Evolutionary conservation across 2,329 filamentous ascomycete species (phyloP).

Genomic region (Nothopassalora personata): DNA sequence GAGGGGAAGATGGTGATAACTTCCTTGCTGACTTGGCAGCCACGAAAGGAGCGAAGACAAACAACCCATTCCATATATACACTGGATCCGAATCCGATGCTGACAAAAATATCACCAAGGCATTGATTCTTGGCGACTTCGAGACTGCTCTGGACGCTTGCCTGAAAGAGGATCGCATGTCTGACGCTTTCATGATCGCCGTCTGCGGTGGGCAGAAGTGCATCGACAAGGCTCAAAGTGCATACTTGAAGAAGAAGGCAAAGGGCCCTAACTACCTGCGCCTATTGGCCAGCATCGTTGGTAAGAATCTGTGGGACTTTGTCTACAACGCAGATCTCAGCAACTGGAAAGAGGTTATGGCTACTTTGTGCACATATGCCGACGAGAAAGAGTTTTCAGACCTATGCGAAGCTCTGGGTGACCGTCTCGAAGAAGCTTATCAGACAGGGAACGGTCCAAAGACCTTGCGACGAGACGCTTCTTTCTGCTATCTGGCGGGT

Average conservation of each 20-base stretch:
- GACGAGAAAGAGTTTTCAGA: slow-evolving; percentile 87
- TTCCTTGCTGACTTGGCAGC: slow-evolving; percentile 81
- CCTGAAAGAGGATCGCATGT: slow-evolving; percentile 80
- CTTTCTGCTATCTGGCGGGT: slow-evolving; percentile 92
- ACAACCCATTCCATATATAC: slow-evolving; percentile 89
- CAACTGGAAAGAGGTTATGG: slow-evolving; percentile 97
- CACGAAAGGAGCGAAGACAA: slow-evolving; percentile 85
- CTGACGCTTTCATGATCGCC: slow-evolving; percentile 95
- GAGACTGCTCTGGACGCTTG: slow-evolving; percentile 84
- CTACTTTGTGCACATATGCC: slow-evolving; percentile 90
- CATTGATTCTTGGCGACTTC: slow-evolving; percentile 86
- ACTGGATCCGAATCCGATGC: slow-evolving; percentile 75
- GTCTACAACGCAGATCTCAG: slow-evolving; percentile 90
- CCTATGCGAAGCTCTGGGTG: slow-evolving; percentile 89
- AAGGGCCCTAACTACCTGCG: slow-evolving; percentile 87
- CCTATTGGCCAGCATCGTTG: slow-evolving; percentile 82
- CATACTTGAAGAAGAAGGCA: slow-evolving; percentile 79
- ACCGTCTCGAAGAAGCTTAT: slow-evolving; percentile 71
- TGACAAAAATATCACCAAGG: slow-evolving; percentile 80
- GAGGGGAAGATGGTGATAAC: slow-evolving; percentile 66
- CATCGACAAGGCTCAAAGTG: slow-evolving; percentile 86
- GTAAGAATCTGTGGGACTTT: slow-evolving; percentile 96
- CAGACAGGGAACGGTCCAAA: slow-evolving; percentile 47
- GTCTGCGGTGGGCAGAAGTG: slow-evolving; percentile 92
- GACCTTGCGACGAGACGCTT: slow-evolving; percentile 71